Base-by-base conservation (phyloP, 2,329 filamentous ascomycete genomes). In the Chrysoporthe deuterocubensis region DNA sequence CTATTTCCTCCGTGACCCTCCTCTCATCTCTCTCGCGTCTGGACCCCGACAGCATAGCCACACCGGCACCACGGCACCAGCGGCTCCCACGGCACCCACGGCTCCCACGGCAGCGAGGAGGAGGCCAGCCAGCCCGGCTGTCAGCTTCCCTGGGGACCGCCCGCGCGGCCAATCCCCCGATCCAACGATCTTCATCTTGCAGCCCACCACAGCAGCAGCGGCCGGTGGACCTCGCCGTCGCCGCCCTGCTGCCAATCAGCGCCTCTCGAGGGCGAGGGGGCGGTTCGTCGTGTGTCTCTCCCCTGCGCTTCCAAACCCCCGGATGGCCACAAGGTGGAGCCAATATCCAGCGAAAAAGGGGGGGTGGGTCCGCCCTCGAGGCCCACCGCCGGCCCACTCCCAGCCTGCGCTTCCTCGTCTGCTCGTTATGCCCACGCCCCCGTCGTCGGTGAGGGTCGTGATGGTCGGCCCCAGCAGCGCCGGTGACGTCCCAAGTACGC, bases 331-430 rank as follows among this genome's bases (percentile, higher is more conserved):
- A 46, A 18, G 42, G 43, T 61, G 42, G 42, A 46, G 43, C 59
- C 43, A 61, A 61, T 61, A 61, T 61, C 59, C 59, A 61, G 43
- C 26, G 43, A 32, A 61, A 61, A 48, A 34, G 43, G 59, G 59
- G 59, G 42, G 26, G 59, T 61, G 42, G 42, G 18, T 34, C 59
- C 43, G 43, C 57, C 34, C 32, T 9, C 9, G 50, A 34, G 21
- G 11, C 16, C 50, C 50, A 32, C 50, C 13, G 1, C 26, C 13
- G 50, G 11, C 9, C 50, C 50, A 54, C 50, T 14, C 16, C 26
- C 50, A 54, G 21, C 50, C 50, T 54, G 32, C 50, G 21, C 13
- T 54, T 52, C 14, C 1, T 21, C 16, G 26, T 26, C 26, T 26
- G 26, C 4, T 52, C 13, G 50, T 32, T 54, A 54, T 2, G 26